Percentiles rank a stretch among this genome's conserved stretches.
phyloP scores from a whole-genome alignment of 192 early-diverging fungal species.

The Coemansia sp. region DNA sequence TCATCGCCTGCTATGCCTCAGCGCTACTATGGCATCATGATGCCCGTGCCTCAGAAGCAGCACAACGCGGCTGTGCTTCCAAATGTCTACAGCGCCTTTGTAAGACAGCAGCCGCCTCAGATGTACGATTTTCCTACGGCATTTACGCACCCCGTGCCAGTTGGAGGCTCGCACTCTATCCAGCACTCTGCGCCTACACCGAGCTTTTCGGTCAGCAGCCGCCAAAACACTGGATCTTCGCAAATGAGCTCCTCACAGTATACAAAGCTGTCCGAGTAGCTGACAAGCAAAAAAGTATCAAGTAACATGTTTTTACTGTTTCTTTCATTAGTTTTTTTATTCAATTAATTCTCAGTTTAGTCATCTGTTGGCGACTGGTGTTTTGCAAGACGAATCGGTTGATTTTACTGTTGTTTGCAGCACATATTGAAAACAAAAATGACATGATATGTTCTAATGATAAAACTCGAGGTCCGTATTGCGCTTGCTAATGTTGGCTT shows the following conservation, averaged over 20 bases:
- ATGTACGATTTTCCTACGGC: slow-evolving; percentile 6
- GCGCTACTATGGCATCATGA: slow-evolving; percentile 17
- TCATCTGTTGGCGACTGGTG: background rate
- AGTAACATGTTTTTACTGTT: background rate
- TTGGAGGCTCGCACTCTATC: background rate
- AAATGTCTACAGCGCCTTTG: background rate
- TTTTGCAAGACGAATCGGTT: background rate
- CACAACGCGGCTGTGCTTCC: slow-evolving; percentile 8
- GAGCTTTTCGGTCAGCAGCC: slow-evolving; percentile 18
- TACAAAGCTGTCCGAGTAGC: slow-evolving; percentile 18
- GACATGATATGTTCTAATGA: slow-evolving; percentile 55
- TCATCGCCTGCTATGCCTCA: slow-evolving; percentile 9
- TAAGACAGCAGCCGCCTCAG: slow-evolving; percentile 4
- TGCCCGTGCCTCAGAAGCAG: slow-evolving; percentile 20
- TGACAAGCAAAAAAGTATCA: background rate
- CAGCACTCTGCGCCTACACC: slow-evolving; percentile 15
- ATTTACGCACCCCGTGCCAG: slow-evolving; percentile 3
- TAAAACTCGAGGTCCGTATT: slow-evolving; percentile 97
- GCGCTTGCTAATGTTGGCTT: slow-evolving; percentile 91
- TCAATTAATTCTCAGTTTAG: background rate
- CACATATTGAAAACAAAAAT: slow-evolving; percentile 4
- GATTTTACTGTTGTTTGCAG: background rate
- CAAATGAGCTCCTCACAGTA: slow-evolving; percentile 13
- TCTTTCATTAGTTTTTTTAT: background rate
- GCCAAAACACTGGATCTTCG: slow-evolving; percentile 29